Conservation (phyloP, 495 filamentous ascomycete species). For the Penicillium riverlandense region DNA sequence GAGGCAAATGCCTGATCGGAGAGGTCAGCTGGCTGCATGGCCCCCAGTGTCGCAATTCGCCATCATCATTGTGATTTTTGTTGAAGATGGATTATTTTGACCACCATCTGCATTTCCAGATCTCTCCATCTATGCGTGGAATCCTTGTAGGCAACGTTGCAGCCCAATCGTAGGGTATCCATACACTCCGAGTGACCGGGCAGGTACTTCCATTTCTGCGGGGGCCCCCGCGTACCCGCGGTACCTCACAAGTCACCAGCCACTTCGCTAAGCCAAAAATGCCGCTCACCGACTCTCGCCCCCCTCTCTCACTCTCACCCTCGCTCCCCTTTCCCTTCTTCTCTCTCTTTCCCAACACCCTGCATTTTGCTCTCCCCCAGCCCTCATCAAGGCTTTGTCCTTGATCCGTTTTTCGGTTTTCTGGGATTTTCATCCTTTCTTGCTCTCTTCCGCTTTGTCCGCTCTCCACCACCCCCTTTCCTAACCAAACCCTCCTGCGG, state of each 20-base stretch:
- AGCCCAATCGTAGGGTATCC: constrained; percentile 1
- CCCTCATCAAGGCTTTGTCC: constrained; percentile 33
- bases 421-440: constrained; percentile 7
- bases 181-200: neutral
- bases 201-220: constrained; percentile 1
- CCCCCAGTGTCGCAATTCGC: too few species aligned
- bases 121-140: neutral
- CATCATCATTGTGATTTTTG: too few species aligned
- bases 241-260: constrained; percentile 11
- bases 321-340: constrained; percentile 10
- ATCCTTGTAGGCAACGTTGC: neutral
- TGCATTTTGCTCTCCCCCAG: neutral
- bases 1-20: too few species aligned
- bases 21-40: neutral
- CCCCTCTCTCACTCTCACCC: constrained; percentile 7
- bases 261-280: constrained; percentile 18
- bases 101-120: too few species aligned
- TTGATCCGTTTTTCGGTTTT: constrained; percentile 18
- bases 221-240: neutral
- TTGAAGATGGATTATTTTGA: too few species aligned
- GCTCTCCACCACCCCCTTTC: neutral
- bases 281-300: constrained; percentile 25
- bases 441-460: neutral
- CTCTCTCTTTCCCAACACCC: constrained; percentile 9
- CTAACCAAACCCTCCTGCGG: constrained; percentile 2